These are phyloP conservation scores for Escovopsis sp. DNA, from an alignment of 2,329 filamentous ascomycete genomes.

Conservation along the genomic window DNA sequence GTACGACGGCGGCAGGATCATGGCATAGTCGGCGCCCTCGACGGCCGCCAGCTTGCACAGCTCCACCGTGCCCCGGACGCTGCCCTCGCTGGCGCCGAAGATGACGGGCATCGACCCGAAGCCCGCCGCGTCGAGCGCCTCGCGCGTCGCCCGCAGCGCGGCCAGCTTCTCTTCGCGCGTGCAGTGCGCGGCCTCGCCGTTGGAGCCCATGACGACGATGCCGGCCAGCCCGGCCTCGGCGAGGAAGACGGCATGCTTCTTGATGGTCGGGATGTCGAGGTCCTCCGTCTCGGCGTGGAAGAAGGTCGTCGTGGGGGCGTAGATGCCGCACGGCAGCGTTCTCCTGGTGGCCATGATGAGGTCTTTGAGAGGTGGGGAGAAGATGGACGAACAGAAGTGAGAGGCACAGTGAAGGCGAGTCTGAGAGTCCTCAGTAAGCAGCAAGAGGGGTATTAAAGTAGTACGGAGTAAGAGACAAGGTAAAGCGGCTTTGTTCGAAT, in stretches of 20 bases:
- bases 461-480: too few species aligned
- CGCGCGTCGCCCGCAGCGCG: slow-evolving; percentile 63
- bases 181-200: slow-evolving; percentile 79
- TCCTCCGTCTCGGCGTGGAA: slow-evolving; percentile 76
- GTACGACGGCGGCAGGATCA: slow-evolving; percentile 71
- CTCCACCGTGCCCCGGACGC: slow-evolving; percentile 66
- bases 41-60: slow-evolving; percentile 50
- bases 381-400: slow-evolving; percentile 3
- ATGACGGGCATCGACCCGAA: slow-evolving; percentile 66
- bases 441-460: too few species aligned
- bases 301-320: slow-evolving; percentile 82
- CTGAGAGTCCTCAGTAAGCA: too few species aligned
- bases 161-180: slow-evolving; percentile 61
- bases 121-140: slow-evolving; percentile 68
- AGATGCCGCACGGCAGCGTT: slow-evolving; percentile 66
- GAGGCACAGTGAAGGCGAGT: too few species aligned
- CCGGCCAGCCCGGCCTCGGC: slow-evolving; percentile 65
- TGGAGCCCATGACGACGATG: slow-evolving; percentile 77
- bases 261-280: slow-evolving; percentile 64
- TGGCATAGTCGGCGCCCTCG: slow-evolving; percentile 65
- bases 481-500: too few species aligned
- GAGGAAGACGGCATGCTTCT: slow-evolving; percentile 66
- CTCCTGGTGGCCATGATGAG: slow-evolving; percentile 20
- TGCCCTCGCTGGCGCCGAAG: slow-evolving; percentile 68
- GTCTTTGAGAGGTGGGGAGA: neutral